Evolutionary conservation across 1,284 basidiomycete species (phyloP), one percentile per base, ranked within the genome.

Genomic region (Trametes polyzona): DNA sequence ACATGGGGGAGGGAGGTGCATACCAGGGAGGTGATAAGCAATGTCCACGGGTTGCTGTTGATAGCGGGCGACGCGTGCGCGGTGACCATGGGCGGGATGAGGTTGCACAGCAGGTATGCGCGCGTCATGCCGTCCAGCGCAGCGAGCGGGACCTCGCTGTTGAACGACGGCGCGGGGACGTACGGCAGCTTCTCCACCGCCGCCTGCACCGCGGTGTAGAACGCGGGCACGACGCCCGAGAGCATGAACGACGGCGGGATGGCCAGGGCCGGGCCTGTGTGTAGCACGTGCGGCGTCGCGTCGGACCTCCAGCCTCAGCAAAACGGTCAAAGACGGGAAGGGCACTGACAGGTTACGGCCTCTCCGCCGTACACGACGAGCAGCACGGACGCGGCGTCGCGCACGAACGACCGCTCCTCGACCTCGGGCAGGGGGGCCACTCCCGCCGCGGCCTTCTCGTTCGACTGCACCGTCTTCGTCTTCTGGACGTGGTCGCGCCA

Each of bases 291-390:
- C 17, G 39, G 7, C 12, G 16, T 3, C 26, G 11, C 4, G 16
- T 24, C 10, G 29, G 12, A 10, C 24, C 24, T 29, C 9, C 14
- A 26, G 14, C 24, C n/a, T n/a, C n/a, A n/a, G 16, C 23, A 23
- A 27, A 4, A 29, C 12, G 24, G n/a, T 5, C 2, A 19, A 1
- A 17, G 3, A 14, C 7, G 26, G 4, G 47, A 16, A 59, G 14
- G 39, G 19, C 10, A 47, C 33, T 40, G 37, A 48, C 17, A 69
- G 74, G 52, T 78, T 47, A 90, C 71, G 1, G 83, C 84, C 70
- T 90, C 88, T 11, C 89, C 89, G 16, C 88, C 90, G 65, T 85
- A 90, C 0, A 90, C 88, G 30, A 90, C 83, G 9, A 83, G 73
- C 30, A 90, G 73, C 0, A 84, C 84, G 2, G 86, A 78, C 1